Percentiles rank a stretch among this genome's conserved stretches.
Conservation (phyloP, 805 yeast species). For the Cyberlindnera xylosilytica region DNA sequence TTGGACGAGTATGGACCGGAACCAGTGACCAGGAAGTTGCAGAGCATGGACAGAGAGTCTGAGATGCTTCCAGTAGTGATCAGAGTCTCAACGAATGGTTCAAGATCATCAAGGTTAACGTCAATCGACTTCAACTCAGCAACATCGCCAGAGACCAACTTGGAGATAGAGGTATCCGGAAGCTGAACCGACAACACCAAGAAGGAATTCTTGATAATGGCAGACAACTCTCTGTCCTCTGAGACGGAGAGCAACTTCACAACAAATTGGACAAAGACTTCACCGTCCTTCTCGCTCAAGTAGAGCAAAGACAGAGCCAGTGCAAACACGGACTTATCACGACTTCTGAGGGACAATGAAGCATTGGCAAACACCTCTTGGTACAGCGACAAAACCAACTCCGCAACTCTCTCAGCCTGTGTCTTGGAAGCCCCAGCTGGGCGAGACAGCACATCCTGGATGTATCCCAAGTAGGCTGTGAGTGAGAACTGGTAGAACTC, state of each 20-base stretch:
- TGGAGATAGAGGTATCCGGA: not conserved
- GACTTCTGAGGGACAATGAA: conserved; percentile 42
- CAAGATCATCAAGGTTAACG: conserved; percentile 3
- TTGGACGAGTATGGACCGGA: conserved; percentile 32
- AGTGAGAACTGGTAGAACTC: conserved; percentile 60
- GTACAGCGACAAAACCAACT: conserved; percentile 39
- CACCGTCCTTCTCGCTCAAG: conserved; percentile 20
- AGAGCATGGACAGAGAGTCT: conserved; percentile 19
- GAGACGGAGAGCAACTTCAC: conserved; percentile 3
- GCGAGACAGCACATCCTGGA: conserved; percentile 30
- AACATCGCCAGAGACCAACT: conserved; percentile 1
- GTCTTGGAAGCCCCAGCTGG: not conserved
- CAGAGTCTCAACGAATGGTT: conserved; percentile 5
- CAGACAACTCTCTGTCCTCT: not conserved
- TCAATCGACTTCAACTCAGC: not conserved
- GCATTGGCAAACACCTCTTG: conserved; percentile 42
- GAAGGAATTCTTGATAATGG: conserved; percentile 14
- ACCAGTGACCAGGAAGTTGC: conserved; percentile 27
- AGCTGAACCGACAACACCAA: conserved; percentile 7
- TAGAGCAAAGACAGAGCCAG: conserved; percentile 38
- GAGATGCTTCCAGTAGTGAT: conserved; percentile 3
- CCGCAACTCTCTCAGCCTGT: conserved; percentile 23
- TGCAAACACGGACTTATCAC: conserved; percentile 26
- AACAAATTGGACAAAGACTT: conserved; percentile 15
- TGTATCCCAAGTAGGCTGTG: conserved; percentile 36